Conservation (phyloP, 2,329 filamentous ascomycete species). For the Penicillium sp. region DNA sequence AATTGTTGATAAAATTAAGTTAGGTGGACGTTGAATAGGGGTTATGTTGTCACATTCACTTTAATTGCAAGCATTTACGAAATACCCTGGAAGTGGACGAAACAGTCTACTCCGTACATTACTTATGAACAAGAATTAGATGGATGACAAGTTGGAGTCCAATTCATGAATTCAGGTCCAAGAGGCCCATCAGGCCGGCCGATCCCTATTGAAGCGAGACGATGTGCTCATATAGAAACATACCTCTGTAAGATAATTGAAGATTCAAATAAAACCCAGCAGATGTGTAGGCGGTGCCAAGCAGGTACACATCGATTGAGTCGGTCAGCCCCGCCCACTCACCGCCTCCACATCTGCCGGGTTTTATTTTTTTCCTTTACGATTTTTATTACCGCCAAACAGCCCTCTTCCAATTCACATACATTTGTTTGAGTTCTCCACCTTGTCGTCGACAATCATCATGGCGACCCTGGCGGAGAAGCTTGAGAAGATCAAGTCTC, state of each 20-base stretch:
- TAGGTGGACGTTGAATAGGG: not conserved
- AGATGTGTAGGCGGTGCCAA: too few relatives aligned
- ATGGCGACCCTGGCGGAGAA: constrained; percentile 77
- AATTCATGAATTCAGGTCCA: too few relatives aligned
- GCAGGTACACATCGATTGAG: not conserved
- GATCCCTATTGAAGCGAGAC: too few relatives aligned
- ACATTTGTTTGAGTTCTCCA: constrained; percentile 19
- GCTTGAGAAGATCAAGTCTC: constrained; percentile 95
- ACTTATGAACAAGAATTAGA: too few relatives aligned
- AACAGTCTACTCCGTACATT: too few relatives aligned
- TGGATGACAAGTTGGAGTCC: too few relatives aligned
- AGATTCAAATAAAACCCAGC: too few relatives aligned
- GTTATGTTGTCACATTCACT: not conserved
- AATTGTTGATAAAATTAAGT: not conserved
- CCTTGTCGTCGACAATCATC: constrained; percentile 33
- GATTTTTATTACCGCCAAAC: constrained; percentile 13
- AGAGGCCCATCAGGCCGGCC: too few relatives aligned
- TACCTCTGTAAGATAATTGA: not conserved
- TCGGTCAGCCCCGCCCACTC: constrained; percentile 1
- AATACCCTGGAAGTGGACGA: too few relatives aligned
- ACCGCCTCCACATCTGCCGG: constrained; percentile 11
- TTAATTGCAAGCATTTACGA: not conserved
- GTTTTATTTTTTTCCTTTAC: constrained; percentile 13
- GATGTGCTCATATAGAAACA: too few relatives aligned
- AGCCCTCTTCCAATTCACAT: constrained; percentile 11